Evolutionary conservation across 768 basidiomycete species (phyloP).

Genomic region (Boletus rubroflammeus): DNA sequence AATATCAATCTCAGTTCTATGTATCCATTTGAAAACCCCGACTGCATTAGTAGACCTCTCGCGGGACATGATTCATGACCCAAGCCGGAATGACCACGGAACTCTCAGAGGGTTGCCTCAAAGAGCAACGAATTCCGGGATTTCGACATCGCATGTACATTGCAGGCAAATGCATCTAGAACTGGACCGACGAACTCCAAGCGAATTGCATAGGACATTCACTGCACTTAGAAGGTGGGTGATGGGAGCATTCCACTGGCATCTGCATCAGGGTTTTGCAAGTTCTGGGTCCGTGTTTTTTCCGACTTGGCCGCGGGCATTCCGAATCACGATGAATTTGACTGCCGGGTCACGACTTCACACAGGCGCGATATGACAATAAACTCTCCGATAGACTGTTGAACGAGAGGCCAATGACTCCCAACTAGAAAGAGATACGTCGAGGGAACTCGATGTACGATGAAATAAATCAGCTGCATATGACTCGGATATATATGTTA

Average conservation of each 20-base stretch:
- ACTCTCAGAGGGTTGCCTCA: background rate
- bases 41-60: background rate
- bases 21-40: background rate
- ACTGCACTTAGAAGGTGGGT: too few relatives aligned
- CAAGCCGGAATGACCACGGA: too few relatives aligned
- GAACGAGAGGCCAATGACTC: background rate
- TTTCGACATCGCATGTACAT: background rate
- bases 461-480: background rate
- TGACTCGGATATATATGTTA: conserved; percentile 1
- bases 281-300: too few relatives aligned
- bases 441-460: background rate
- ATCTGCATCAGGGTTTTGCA: too few relatives aligned
- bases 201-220: background rate
- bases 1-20: background rate
- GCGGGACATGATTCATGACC: background rate
- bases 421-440: background rate
- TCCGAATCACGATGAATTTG: background rate
- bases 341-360: background rate
- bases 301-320: too few relatives aligned
- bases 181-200: background rate
- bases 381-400: background rate
- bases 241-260: too few relatives aligned
- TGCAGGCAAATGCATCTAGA: background rate
- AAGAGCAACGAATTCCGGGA: background rate
- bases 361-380: background rate